A percentile compares a stretch with the other conserved stretches of the same genome.
Evolutionary conservation across 192 early-diverging fungal species (phyloP).

Genomic region (Linnemannia zychae): DNA sequence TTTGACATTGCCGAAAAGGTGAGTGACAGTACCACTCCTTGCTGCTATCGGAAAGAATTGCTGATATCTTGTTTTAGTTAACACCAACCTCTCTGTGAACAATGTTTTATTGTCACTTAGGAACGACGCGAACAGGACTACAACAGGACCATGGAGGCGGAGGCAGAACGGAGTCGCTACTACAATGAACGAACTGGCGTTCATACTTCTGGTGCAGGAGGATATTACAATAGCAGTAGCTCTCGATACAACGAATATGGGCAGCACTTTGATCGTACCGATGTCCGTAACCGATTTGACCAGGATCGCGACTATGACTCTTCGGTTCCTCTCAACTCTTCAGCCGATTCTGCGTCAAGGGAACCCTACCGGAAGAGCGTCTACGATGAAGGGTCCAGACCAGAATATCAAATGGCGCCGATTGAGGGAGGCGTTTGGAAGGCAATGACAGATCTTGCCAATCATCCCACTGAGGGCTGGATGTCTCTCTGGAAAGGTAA

Average conservation of each 20-base stretch:
- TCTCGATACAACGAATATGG: neutral
- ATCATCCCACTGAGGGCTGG: slow-evolving; percentile 78
- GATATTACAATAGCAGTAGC: slow-evolving; percentile 37
- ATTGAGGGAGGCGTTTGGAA: slow-evolving; percentile 73
- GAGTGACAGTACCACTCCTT: neutral
- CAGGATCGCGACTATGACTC: slow-evolving; percentile 14
- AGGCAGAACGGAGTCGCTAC: slow-evolving; percentile 22
- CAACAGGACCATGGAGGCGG: slow-evolving; percentile 14
- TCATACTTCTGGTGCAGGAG: slow-evolving; percentile 19
- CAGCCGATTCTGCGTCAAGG: slow-evolving; percentile 36
- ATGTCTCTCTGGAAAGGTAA: slow-evolving; percentile 69
- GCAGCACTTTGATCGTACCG: neutral
- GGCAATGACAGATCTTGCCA: slow-evolving; percentile 66
- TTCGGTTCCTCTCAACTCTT: neutral
- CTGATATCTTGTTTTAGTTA: neutral
- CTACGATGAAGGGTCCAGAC: slow-evolving; percentile 67
- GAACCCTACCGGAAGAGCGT: slow-evolving; percentile 67
- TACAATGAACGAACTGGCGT: slow-evolving; percentile 42
- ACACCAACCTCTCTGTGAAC: neutral
- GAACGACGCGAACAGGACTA: slow-evolving; percentile 29
- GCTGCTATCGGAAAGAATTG: neutral
- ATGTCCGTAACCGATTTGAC: slow-evolving; percentile 6
- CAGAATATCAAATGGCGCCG: slow-evolving; percentile 74
- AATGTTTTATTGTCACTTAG: slow-evolving; percentile 1
- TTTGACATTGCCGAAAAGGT: slow-evolving; percentile 55